phyloP scores from a whole-genome alignment of 1,139 yeast species.

The Suzukiozyma palmioleophila region DNA sequence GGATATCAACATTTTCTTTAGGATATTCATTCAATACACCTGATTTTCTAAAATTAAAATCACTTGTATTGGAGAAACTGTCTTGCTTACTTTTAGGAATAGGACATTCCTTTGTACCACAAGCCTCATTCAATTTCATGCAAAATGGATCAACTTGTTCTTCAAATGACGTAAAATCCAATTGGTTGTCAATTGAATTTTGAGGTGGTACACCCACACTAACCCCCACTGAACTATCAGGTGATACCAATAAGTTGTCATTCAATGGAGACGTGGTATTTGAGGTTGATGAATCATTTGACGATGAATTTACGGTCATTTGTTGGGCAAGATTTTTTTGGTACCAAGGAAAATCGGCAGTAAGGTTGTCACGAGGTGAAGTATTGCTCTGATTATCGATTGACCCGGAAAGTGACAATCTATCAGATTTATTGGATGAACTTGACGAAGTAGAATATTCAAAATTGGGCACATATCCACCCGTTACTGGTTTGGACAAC shows the following conservation, averaged over 20 bases:
- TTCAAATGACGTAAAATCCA: constrained; percentile 25
- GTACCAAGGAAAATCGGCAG: constrained; percentile 1
- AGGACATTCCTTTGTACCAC: constrained; percentile 76
- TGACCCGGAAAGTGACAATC: not conserved
- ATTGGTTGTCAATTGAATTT: constrained; percentile 12
- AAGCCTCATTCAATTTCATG: constrained; percentile 67
- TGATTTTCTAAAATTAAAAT: not conserved
- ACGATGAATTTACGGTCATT: not conserved
- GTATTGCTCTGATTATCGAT: not conserved
- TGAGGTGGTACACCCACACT: constrained; percentile 10
- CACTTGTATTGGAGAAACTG: constrained; percentile 8
- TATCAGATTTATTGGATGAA: constrained; percentile 1
- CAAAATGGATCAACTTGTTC: constrained; percentile 63
- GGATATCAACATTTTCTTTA: constrained; percentile 1
- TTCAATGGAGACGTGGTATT: constrained; percentile 32
- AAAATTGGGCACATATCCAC: constrained; percentile 6
- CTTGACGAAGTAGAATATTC: constrained; percentile 11
- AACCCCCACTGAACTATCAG: constrained; percentile 21
- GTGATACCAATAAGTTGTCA: constrained; percentile 35
- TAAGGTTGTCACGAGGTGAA: not conserved
- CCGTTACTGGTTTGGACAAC: constrained; percentile 22
- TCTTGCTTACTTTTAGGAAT: constrained; percentile 47
- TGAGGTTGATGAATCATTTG: not conserved
- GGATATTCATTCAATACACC: not conserved
- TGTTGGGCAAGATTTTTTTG: not conserved